Conservation (phyloP, 2,329 filamentous ascomycete species). For the Fusarium ambrosium region DNA sequence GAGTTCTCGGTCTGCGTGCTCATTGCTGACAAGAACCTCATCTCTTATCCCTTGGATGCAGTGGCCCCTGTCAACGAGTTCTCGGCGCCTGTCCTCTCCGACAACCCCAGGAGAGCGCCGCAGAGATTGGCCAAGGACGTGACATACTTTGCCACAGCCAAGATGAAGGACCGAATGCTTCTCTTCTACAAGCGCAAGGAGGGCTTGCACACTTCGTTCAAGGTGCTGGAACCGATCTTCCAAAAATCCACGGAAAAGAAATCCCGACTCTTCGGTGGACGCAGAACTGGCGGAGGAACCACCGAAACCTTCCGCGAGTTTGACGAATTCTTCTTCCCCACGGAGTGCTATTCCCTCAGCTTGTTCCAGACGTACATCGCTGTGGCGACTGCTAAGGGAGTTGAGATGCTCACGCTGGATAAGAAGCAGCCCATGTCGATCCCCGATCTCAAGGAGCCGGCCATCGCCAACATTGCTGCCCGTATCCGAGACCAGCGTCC, state of each 20-base stretch:
- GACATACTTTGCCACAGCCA: conserved; percentile 94
- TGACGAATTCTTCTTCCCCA: conserved; percentile 98
- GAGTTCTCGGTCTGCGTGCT: conserved; percentile 95
- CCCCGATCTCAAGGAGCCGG: conserved; percentile 83
- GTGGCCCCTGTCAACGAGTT: conserved; percentile 76
- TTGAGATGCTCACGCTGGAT: conserved; percentile 96
- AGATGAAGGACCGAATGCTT: conserved; percentile 96
- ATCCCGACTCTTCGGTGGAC: conserved; percentile 74
- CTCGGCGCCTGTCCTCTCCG: conserved; percentile 69
- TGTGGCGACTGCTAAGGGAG: conserved; percentile 89
- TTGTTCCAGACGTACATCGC: conserved; percentile 96
- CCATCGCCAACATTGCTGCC: conserved; percentile 86
- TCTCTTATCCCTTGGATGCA: conserved; percentile 93
- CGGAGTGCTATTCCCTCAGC: conserved; percentile 94
- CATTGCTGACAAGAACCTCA: conserved; percentile 90
- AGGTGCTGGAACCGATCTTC: conserved; percentile 94
- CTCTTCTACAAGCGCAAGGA: conserved; percentile 99
- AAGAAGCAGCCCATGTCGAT: conserved; percentile 97
- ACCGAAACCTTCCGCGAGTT: conserved; percentile 98
- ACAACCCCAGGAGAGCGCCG: conserved; percentile 86
- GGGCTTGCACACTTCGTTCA: conserved; percentile 92
- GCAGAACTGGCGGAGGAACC: conserved; percentile 72
- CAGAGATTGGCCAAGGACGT: conserved; percentile 95
- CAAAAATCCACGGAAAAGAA: conserved; percentile 92
- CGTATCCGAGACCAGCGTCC: conserved; percentile 87